These are phyloP conservation scores for Brassica carinata DNA, from an alignment of 345 rosid genomes.

Conservation along the genomic window DNA sequence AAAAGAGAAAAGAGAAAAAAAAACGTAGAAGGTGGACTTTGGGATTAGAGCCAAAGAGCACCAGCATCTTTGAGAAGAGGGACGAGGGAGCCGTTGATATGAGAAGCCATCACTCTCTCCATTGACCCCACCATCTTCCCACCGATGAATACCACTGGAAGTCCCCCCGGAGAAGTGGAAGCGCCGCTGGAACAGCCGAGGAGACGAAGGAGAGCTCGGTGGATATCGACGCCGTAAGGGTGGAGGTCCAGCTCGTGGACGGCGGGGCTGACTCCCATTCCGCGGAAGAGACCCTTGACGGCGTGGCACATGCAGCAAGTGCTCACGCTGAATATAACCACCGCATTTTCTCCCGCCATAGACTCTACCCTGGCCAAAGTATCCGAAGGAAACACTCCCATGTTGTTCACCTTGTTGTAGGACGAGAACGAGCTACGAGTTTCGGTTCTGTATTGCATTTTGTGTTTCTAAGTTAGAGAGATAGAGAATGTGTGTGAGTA, in stretches of 20 bases:
- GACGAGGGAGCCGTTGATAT: too few species aligned
- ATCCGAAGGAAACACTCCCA: conserved; percentile 34
- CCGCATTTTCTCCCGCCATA: conserved; percentile 65
- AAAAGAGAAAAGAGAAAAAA: background rate
- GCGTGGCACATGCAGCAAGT: conserved; percentile 98
- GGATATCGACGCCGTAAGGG: conserved; percentile 42
- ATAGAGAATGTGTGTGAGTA: background rate
- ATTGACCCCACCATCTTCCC: too few species aligned
- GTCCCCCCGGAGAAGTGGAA: background rate
- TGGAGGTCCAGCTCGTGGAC: conserved; percentile 76
- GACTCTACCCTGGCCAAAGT: conserved; percentile 31
- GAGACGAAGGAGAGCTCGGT: conserved; percentile 42
- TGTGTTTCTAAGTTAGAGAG: conserved; percentile 3
- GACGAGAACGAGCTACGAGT: conserved; percentile 10
- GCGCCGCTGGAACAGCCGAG: conserved; percentile 54
- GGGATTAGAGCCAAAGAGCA: background rate
- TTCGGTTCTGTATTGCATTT: conserved; percentile 39
- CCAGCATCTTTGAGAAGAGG: too few species aligned
- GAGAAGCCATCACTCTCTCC: too few species aligned
- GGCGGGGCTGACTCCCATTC: conserved; percentile 87
- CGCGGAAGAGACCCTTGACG: conserved; percentile 82
- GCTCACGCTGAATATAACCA: conserved; percentile 81
- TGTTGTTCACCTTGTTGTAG: conserved; percentile 29
- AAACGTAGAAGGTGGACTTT: background rate
- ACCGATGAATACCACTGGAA: too few species aligned